Conservation (phyloP, 768 basidiomycete species). For the Pleurotus eryngii region DNA sequence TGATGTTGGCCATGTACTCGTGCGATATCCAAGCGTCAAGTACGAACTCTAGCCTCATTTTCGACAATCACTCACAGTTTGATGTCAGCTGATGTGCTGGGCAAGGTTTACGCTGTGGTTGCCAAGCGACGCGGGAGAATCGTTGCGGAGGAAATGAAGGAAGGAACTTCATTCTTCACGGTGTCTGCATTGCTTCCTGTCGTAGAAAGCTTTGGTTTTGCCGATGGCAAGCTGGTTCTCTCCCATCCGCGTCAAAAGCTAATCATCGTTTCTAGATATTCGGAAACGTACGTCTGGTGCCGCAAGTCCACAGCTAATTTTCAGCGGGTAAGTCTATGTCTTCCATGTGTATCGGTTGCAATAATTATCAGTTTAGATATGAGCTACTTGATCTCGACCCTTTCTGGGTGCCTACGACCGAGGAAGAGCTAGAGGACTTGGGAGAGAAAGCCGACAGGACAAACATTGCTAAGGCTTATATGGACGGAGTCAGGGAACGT, state of each 20-base stretch:
- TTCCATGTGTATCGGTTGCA: not conserved
- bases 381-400: slow-evolving; percentile 93
- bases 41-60: slow-evolving; percentile 36
- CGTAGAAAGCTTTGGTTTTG: slow-evolving; percentile 96
- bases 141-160: slow-evolving; percentile 97
- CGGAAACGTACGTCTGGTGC: slow-evolving; percentile 95
- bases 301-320: slow-evolving; percentile 95
- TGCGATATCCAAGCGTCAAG: slow-evolving; percentile 98
- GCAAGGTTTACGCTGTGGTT: slow-evolving; percentile 96
- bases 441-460: slow-evolving; percentile 93
- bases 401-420: slow-evolving; percentile 97
- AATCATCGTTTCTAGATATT: slow-evolving; percentile 54
- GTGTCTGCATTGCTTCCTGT: slow-evolving; percentile 90
- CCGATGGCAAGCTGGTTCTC: slow-evolving; percentile 64
- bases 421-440: slow-evolving; percentile 94
- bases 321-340: slow-evolving; percentile 73
- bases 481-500: slow-evolving; percentile 85
- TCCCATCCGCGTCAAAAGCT: slow-evolving; percentile 8
- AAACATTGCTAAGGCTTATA: slow-evolving; percentile 91
- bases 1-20: slow-evolving; percentile 98
- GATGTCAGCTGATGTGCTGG: slow-evolving; percentile 84
- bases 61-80: slow-evolving; percentile 9
- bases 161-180: slow-evolving; percentile 93
- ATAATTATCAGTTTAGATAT: slow-evolving; percentile 48
- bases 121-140: slow-evolving; percentile 89